These are phyloP conservation scores for Trypanosoma platydactyli DNA, from an alignment of 208 protist genomes.

Conservation along the genomic window DNA sequence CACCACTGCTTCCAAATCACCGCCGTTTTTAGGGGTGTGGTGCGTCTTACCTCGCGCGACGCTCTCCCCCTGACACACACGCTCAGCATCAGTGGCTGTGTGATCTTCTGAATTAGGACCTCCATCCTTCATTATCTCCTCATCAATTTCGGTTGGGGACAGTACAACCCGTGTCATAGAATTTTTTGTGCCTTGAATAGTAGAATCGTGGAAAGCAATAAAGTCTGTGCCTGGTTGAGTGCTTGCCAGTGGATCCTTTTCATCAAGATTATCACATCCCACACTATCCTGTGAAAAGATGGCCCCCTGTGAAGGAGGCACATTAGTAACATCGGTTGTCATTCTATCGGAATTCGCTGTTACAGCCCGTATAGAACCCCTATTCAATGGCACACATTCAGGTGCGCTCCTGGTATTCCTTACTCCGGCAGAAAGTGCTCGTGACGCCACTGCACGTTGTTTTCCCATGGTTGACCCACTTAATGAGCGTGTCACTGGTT, in stretches of 20 bases:
- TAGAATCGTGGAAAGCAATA: background rate
- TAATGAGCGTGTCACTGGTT: constrained; percentile 26
- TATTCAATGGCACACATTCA: background rate
- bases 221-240: constrained; percentile 1
- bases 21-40: background rate
- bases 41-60: background rate
- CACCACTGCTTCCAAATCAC: background rate
- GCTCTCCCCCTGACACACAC: background rate
- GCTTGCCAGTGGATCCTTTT: constrained; percentile 7
- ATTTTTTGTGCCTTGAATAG: background rate
- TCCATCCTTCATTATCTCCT: too few relatives aligned
- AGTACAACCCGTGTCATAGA: too few relatives aligned
- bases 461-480: background rate
- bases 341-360: background rate
- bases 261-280: background rate
- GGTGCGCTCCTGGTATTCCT: background rate
- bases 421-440: background rate
- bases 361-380: background rate
- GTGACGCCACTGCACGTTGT: background rate
- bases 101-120: too few relatives aligned
- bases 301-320: background rate
- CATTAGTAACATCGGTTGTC: background rate
- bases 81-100: background rate
- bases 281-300: background rate
- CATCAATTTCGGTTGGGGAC: too few relatives aligned